Base-by-base conservation (phyloP, 257 asterid genomes). In the Anisodus acutangulus region DNA sequence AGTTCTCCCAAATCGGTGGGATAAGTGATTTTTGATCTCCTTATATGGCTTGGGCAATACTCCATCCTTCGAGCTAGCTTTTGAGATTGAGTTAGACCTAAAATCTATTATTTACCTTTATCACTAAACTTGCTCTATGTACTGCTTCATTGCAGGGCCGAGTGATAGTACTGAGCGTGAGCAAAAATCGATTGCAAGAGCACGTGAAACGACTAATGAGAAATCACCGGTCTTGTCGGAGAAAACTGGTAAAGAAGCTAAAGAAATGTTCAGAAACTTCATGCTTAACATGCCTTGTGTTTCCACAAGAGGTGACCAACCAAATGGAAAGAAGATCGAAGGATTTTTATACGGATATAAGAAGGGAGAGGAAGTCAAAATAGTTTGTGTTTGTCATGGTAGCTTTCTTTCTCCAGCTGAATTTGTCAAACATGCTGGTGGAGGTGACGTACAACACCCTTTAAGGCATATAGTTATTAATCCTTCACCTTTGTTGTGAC, bases 311-410 rank as follows among this genome's bases (percentile, higher is more conserved):
- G 92, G 86, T 45, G 85, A 60, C 0, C 97, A 92, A 31, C 87
- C 91, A 8, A 84, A 91, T 11, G 91, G 93, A 6, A 86, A 53
- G 72, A 92, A 78, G 81, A 78, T 91, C 8, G 90, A 91, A 4
- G 99, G 99, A 9, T 90, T 94, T 82, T 83, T 95, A 81, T 95
- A 92, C 80, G 84, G 88, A 79, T 93, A 89, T 83, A 85, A 57
- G 80, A 92, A 84, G 43, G 95, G 93, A 15, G 95, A 91, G 82
- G 95, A 90, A 3, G 94, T 93, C 47, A 91, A 85, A 58, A 95
- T 95, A 13, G 87, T 95, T 10, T 95, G 98, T 47, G 93, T 93
- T n/a, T 94, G 99, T 86, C 98, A 94, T 82, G 98, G 97, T 72
- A 45, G 31, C 63, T 94, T 91, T 58, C 88, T 91, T 7, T 87